These are phyloP conservation scores for Chaetoceros muelleri DNA, from an alignment of 108 stramenopile species.

Conservation along the genomic window DNA sequence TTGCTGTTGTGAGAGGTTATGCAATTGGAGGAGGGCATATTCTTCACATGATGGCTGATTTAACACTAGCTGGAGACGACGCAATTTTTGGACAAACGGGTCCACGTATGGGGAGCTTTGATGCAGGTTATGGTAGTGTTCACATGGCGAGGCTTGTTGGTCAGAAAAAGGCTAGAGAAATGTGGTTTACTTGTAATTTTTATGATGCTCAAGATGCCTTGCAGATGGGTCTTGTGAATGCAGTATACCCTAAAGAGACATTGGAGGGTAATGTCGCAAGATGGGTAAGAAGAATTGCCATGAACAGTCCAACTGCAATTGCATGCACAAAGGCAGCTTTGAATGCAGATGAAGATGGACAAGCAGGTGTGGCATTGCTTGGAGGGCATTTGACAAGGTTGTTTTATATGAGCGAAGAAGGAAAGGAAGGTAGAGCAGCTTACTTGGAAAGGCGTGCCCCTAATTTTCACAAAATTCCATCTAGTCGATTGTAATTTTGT, in stretches of 20 bases:
- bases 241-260: conserved; percentile 38
- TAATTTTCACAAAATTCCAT: conserved; percentile 55
- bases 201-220: conserved; percentile 80
- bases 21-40: conserved; percentile 94
- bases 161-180: conserved; percentile 88
- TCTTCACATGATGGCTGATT: conserved; percentile 87
- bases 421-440: conserved; percentile 87
- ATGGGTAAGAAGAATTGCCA: conserved; percentile 84
- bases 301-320: conserved; percentile 85
- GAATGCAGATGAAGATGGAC: conserved; percentile 92
- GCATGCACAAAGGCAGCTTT: conserved; percentile 86
- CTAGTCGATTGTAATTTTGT: conserved; percentile 33
- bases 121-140: conserved; percentile 89
- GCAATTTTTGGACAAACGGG: conserved; percentile 91
- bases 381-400: conserved; percentile 88
- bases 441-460: conserved; percentile 83
- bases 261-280: conserved; percentile 77
- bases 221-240: conserved; percentile 88
- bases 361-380: conserved; percentile 82
- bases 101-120: conserved; percentile 90
- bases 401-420: conserved; percentile 87
- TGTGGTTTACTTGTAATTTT: conserved; percentile 86
- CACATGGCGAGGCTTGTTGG: conserved; percentile 84
- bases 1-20: conserved; percentile 89
- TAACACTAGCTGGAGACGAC: conserved; percentile 74